Conservation (phyloP, 225 moss, liverwort and hornwort genomes). For the Neckera pumila region DNA sequence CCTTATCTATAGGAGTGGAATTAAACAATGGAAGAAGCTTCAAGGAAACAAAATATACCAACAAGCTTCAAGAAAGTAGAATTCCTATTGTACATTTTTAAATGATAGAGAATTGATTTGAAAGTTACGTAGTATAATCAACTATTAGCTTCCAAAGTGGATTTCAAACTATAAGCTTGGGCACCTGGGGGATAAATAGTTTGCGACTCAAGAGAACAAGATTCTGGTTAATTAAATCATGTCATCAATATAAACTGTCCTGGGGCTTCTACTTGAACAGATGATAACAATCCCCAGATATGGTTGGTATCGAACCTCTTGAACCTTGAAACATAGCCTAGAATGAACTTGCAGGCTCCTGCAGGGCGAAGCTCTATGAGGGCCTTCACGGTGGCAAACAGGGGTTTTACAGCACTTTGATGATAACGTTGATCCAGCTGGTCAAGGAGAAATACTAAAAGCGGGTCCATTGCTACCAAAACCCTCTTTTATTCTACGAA, state of each 20-base stretch:
- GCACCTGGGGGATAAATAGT: background rate
- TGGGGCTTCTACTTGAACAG: background rate
- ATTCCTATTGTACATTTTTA: background rate
- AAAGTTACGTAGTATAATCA: background rate
- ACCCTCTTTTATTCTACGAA: background rate
- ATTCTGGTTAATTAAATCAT: background rate
- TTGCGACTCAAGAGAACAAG: background rate
- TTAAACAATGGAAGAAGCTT: background rate
- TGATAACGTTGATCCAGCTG: slow-evolving; percentile 46
- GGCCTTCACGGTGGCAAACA: slow-evolving; percentile 42
- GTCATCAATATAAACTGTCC: background rate
- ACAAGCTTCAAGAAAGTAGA: background rate
- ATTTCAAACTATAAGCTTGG: background rate
- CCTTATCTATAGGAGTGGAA: background rate
- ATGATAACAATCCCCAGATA: background rate
- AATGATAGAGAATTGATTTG: background rate
- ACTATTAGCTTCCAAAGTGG: background rate
- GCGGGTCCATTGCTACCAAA: background rate
- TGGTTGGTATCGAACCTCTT: slow-evolving; percentile 40
- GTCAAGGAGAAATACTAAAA: slow-evolving; percentile 31
- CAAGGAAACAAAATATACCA: background rate
- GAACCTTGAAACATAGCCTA: slow-evolving; percentile 75
- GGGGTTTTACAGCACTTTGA: slow-evolving; percentile 37
- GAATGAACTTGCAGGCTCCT: slow-evolving; percentile 41
- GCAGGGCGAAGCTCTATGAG: slow-evolving; percentile 41